phyloP scores from a whole-genome alignment of 2,329 filamentous ascomycete species.

The Fusarium nodosum region DNA sequence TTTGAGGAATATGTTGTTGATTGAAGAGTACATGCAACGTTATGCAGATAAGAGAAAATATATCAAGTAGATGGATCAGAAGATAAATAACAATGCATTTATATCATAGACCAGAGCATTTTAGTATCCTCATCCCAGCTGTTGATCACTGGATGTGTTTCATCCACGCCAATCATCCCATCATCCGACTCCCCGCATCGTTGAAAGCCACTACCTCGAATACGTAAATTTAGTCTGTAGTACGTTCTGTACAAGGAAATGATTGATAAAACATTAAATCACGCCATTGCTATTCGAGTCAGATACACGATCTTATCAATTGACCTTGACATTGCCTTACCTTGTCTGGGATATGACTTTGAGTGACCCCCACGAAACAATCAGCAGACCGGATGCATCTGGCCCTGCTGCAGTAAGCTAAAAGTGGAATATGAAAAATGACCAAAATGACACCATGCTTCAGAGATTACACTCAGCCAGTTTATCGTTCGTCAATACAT shows the following conservation, averaged over 20 bases:
- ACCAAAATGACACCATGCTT: neutral
- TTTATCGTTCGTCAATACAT: neutral
- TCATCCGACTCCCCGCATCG: slow-evolving; percentile 5
- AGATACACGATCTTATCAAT: neutral
- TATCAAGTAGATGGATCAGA: too few species aligned
- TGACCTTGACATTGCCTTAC: neutral
- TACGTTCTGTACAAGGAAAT: neutral
- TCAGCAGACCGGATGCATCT: slow-evolving; percentile 1
- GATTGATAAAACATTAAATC: neutral
- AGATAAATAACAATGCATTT: rapidly evolving
- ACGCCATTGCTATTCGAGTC: neutral
- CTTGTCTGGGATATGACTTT: neutral
- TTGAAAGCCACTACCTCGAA: neutral
- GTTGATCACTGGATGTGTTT: neutral
- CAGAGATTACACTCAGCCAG: neutral
- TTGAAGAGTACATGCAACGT: neutral
- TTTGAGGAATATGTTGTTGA: neutral
- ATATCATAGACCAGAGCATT: neutral
- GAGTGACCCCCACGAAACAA: slow-evolving; percentile 2
- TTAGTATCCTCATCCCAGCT: neutral
- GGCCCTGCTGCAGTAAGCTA: neutral
- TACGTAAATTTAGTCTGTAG: neutral
- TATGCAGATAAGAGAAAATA: too few species aligned
- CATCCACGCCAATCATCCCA: neutral
- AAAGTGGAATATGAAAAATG: neutral